Conservation (phyloP, 805 yeast genomes). For the Candida wancherniae region DNA sequence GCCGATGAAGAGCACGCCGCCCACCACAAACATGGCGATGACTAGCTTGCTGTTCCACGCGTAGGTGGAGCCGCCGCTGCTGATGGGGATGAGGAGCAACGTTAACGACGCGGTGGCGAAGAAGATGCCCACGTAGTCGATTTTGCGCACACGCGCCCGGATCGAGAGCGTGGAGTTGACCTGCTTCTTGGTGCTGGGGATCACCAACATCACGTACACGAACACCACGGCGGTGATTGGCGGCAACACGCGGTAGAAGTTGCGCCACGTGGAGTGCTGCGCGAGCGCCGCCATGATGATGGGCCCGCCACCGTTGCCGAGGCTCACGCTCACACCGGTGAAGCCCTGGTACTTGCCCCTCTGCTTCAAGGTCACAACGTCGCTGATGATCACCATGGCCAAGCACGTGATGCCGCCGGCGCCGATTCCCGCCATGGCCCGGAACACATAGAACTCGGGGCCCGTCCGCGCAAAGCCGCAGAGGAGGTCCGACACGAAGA, state of each 20-base stretch:
- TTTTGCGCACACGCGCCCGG: constrained; percentile 35
- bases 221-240: constrained; percentile 36
- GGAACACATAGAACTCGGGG: constrained; percentile 41
- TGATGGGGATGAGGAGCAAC: constrained; percentile 49
- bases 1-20: constrained; percentile 28
- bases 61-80: constrained; percentile 58
- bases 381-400: constrained; percentile 50
- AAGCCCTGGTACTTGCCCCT: constrained; percentile 54
- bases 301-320: constrained; percentile 55
- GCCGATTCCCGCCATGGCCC: constrained; percentile 58
- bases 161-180: constrained; percentile 25
- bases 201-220: constrained; percentile 27
- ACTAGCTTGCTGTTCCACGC: constrained; percentile 47
- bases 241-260: constrained; percentile 45
- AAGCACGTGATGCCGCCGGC: constrained; percentile 52
- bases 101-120: constrained; percentile 46
- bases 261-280: constrained; percentile 45
- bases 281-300: constrained; percentile 50
- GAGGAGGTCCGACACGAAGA: constrained; percentile 41
- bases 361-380: constrained; percentile 49
- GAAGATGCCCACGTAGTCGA: constrained; percentile 52
- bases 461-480: constrained; percentile 42
- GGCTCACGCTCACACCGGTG: constrained; percentile 45
- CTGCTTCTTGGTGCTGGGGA: constrained; percentile 29
- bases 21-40: constrained; percentile 31